These are phyloP conservation scores for Rosa multiflora DNA, from an alignment of 306 rosid genomes.

Conservation along the genomic window DNA sequence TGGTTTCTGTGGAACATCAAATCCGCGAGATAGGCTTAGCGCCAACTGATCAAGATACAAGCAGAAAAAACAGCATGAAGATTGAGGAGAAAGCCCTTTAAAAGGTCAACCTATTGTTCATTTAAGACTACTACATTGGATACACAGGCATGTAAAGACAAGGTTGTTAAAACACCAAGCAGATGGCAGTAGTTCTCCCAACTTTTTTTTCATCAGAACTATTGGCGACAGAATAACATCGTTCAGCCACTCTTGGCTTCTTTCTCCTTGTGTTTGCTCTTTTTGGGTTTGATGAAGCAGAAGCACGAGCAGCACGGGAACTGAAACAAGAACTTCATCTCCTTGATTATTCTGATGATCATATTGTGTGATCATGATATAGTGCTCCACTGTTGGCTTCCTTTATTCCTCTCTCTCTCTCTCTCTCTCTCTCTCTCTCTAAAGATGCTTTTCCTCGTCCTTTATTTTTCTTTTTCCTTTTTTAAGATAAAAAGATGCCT, in stretches of 20 bases:
- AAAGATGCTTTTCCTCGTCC: slow-evolving; percentile 24
- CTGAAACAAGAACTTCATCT: slow-evolving; percentile 56
- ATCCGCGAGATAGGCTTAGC: slow-evolving; percentile 74
- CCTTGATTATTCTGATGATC: slow-evolving; percentile 23
- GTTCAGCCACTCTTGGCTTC: slow-evolving; percentile 40
- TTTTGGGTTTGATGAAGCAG: slow-evolving; percentile 48
- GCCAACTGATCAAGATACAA: slow-evolving; percentile 37
- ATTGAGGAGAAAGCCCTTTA: slow-evolving; percentile 20
- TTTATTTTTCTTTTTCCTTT: neutral
- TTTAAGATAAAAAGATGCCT: slow-evolving; percentile 34
- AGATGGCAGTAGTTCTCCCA: slow-evolving; percentile 15
- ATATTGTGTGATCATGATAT: slow-evolving; percentile 18
- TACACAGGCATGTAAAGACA: slow-evolving; percentile 19
- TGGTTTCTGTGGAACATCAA: slow-evolving; percentile 79
- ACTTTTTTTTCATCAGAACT: slow-evolving; percentile 12
- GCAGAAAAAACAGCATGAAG: slow-evolving; percentile 30
- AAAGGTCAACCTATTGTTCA: slow-evolving; percentile 10
- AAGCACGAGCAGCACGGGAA: slow-evolving; percentile 62
- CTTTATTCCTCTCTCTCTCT: neutral
- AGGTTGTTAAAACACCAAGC: slow-evolving; percentile 6
- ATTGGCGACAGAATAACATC: slow-evolving; percentile 7
- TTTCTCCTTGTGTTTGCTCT: slow-evolving; percentile 43
- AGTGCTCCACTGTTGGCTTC: slow-evolving; percentile 5
- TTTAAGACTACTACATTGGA: slow-evolving; percentile 1
- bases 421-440: slow-evolving; percentile 6